Base-by-base conservation (phyloP, 345 rosid genomes). In the Hypericum androsaemum region DNA sequence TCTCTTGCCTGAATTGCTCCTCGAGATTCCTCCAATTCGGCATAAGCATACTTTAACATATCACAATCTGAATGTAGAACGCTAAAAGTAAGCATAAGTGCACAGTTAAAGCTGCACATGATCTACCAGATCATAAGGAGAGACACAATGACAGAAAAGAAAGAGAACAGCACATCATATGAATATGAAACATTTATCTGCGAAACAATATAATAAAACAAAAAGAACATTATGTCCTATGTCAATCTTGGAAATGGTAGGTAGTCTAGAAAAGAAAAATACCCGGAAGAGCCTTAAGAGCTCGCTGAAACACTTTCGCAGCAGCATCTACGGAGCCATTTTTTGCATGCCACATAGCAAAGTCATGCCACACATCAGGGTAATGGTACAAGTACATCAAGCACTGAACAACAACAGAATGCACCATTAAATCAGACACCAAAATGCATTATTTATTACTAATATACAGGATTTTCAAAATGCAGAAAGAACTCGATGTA, bases 261-360 rank as follows among this genome's bases (percentile, higher is more conserved):
- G 35, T 57, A 66, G 54, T 41, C 45, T 54, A 39, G 56, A 16
- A 52, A 63, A 52, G 50, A 42, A 44, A 66, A 53, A 28, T 71
- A 90, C 98, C 95, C 50, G 95, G 94, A 64, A 90, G 88, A 49
- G 92, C 96, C 82, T 84, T 87, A 68, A 90, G 65, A 64, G 96
- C 92, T 67, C 96, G 80, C 78, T 90, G 95, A 75, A 76, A 90
- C 45, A 90, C 92, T 84, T 84, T 90, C 66, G 81, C 61, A 64
- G 95, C 96, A 60, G 95, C 79, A 72, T 90, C 98, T 28, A 72
- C 47, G 45, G 89, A 71, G 52, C 98, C 96, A 82, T 70, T 68
- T 79, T 84, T 87, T 56, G 82, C 78, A 67, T 82, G 89, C 96
- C 98, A 90, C 12, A 75, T 81, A 57, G 95, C 96, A 77, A 82